Conservation (phyloP, 1,139 yeast genomes). For the Hyphopichia fennica region DNA sequence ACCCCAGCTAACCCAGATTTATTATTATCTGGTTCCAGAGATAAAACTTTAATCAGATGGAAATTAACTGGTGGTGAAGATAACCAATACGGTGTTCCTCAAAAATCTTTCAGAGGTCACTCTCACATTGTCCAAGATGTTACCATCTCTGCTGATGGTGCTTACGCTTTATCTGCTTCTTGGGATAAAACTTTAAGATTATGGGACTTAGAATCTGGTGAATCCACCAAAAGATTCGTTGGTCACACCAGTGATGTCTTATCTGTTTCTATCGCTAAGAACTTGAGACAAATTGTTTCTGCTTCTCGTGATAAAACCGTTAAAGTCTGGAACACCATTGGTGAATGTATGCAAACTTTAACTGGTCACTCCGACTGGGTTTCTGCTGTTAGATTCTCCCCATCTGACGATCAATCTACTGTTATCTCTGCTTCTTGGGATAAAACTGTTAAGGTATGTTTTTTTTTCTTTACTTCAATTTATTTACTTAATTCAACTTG, state of each 20-base stretch:
- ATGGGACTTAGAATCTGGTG: slow-evolving; percentile 97
- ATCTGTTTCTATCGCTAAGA: slow-evolving; percentile 94
- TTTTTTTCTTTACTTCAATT: slow-evolving; percentile 5
- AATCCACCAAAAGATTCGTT: slow-evolving; percentile 90
- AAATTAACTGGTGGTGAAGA: slow-evolving; percentile 95
- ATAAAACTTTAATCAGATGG: slow-evolving; percentile 98
- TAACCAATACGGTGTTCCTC: slow-evolving; percentile 97
- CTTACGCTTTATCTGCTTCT: slow-evolving; percentile 97
- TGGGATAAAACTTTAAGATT: slow-evolving; percentile 99
- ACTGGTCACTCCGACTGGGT: slow-evolving; percentile 99
- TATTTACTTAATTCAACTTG: slow-evolving; percentile 11
- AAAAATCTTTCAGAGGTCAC: slow-evolving; percentile 97
- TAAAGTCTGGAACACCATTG: slow-evolving; percentile 99
- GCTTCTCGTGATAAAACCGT: slow-evolving; percentile 99
- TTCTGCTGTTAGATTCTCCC: slow-evolving; percentile 94
- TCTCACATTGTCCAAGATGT: slow-evolving; percentile 98
- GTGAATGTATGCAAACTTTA: slow-evolving; percentile 96
- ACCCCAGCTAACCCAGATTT: slow-evolving; percentile 98
- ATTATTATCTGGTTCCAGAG: slow-evolving; percentile 98
- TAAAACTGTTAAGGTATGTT: slow-evolving; percentile 97
- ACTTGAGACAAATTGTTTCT: slow-evolving; percentile 97
- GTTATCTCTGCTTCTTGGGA: slow-evolving; percentile 99
- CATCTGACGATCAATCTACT: slow-evolving; percentile 69
- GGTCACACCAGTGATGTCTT: slow-evolving; percentile 98
- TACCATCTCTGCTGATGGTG: slow-evolving; percentile 97